These are phyloP conservation scores for Leishmania martiniquensis DNA, from an alignment of 208 protist species.

Conservation along the genomic window DNA sequence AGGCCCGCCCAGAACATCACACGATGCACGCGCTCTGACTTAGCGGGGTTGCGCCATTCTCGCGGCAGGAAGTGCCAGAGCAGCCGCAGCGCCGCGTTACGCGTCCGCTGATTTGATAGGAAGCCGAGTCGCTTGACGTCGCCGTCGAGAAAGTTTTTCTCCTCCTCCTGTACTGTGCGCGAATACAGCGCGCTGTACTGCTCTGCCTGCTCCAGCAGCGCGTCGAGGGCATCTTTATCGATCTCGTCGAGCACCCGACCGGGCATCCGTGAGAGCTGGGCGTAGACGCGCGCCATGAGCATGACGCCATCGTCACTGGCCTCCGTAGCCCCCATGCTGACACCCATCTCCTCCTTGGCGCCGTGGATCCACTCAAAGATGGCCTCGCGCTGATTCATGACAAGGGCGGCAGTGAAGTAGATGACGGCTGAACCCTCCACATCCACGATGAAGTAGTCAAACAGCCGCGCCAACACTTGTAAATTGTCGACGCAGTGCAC, in stretches of 20 bases:
- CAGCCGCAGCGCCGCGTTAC: conserved; percentile 73
- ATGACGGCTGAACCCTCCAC: conserved; percentile 51
- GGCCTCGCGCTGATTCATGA: conserved; percentile 52
- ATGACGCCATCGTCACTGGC: conserved; percentile 48
- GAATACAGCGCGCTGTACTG: conserved; percentile 35
- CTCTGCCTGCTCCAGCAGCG: conserved; percentile 41
- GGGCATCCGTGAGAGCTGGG: conserved; percentile 56
- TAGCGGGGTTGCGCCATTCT: conserved; percentile 77
- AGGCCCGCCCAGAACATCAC: conserved; percentile 32
- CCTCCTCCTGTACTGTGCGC: conserved; percentile 30
- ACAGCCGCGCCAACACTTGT: conserved; percentile 53
- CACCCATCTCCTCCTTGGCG: conserved; percentile 32
- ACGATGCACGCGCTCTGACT: conserved; percentile 24
- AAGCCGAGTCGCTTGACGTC: conserved; percentile 60
- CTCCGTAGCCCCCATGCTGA: conserved; percentile 22
- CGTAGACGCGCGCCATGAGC: conserved; percentile 77
- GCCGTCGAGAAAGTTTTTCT: conserved; percentile 56
- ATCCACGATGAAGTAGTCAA: conserved; percentile 81
- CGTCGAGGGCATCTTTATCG: conserved; percentile 33
- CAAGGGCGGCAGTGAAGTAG: conserved; percentile 80
- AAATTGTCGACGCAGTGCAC: conserved; percentile 56
- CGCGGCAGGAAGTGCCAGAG: conserved; percentile 69
- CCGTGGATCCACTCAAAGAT: conserved; percentile 55
- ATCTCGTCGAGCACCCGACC: conserved; percentile 38
- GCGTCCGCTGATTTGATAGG: conserved; percentile 61